Evolutionary conservation across 2,329 filamentous ascomycete species (phyloP), one percentile per base, ranked within the genome.

Genomic region (Aspergillus fijiensis): DNA sequence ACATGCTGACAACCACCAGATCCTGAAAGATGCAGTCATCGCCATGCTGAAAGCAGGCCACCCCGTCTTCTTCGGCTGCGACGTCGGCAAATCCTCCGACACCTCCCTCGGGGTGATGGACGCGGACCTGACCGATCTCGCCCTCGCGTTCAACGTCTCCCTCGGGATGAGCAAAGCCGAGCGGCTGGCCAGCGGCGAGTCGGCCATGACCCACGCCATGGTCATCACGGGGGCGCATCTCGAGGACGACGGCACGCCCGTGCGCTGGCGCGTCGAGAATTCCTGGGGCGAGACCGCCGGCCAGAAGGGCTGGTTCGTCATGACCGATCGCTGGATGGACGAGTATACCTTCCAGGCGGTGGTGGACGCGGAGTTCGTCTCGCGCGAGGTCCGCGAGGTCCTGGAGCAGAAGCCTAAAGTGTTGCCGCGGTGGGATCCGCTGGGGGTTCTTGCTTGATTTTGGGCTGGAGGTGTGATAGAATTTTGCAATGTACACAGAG

Each of bases 141-240:
- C 89, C 67, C 84, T 96, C 1, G 92, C 90, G n/a, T 92, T 96
- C 76, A 91, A 92, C 68, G 83, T 92, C 62, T 82, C 81, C 58
- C 82, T 94, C 9, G 86, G 85, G 19, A 83, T 96, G 84, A 85
- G 80, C 69, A 96, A 96, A 77, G 89, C 89, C 0, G 84, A 91
- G 68, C 81, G 92, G 3, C 79, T 96, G 50, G 80, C 84, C 68
- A 88, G 88, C 0, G 87, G 90, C 11, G 92, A 96, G 77, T 89
- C 85, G 57, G 83, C 85, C 54, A 96, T 96, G 92, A 96, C 92
- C 1, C 92, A 96, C 70, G 92, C 92, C 4, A 96, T 96, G 92
- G 91, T 96, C 0, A 77, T 96, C 63, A 96, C 91, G 2, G 92
- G 86, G 0, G 92, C 96, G 50, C 92, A 96, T 71, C 74, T 96